Evolutionary conservation across 805 yeast genomes (phyloP), one percentile per base, ranked within the genome.

Genomic region (Saturnispora zaruensis): DNA sequence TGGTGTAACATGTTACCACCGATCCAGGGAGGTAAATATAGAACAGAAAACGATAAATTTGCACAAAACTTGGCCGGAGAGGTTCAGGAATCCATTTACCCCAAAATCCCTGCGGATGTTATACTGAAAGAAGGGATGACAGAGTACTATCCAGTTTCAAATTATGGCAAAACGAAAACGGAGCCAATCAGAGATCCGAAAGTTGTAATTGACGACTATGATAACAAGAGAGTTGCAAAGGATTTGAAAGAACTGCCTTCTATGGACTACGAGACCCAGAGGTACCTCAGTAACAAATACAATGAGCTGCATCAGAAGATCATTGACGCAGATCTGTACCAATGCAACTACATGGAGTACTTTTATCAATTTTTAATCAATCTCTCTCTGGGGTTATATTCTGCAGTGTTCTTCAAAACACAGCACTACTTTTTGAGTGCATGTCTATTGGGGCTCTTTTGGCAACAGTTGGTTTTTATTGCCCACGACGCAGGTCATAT

Each of bases 401-500:
- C 83, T 4, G 70, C 74, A 42, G 65, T 73, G 6, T 75, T 80
- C 48, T 74, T 80, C 54, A 73, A 73, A 52, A 51, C 65, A 11
- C 63, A 67, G 16, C 71, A 75, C 60, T 73, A 77, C 51, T 64
- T 70, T 32, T 40, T 74, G 24, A 80, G 89, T 57, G 96, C 93
- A 0, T 51, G 81, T 5, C 67, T 67, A 48, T 68, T 89, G 51
- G 96, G 93, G 0, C 59, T 79, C 42, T 86, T 83, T 7, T 88
- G 96, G 96, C 96, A 88, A 57, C 96, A 88, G 64, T 72, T 86
- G 62, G 84, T 87, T 2, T 88, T 88, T 62, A 81, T 87, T 47
- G 96, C 83, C 1, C 96, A 88, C 60, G 96, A 88, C 65, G 88
- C 96, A 0, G 96, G 95, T 5, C 96, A 88, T 63, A 75, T 86